These are phyloP conservation scores for Akanthomyces uredinophilus DNA, from an alignment of 2,329 filamentous ascomycete species.

Conservation along the genomic window DNA sequence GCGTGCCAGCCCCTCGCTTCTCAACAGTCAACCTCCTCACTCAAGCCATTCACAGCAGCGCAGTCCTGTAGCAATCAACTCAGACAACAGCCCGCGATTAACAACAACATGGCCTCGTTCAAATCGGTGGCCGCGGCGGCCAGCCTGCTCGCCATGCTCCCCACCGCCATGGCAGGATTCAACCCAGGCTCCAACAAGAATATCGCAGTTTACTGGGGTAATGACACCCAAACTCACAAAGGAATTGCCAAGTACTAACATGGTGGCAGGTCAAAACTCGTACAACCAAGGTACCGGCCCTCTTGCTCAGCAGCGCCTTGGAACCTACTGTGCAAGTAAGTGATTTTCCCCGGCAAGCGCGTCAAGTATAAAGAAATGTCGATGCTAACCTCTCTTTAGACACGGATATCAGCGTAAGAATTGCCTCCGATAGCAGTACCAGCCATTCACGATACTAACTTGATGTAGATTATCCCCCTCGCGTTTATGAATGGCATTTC, in stretches of 20 bases:
- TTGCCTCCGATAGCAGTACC: neutral
- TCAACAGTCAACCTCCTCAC: neutral
- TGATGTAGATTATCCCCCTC: conserved; percentile 49
- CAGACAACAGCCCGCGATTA: neutral
- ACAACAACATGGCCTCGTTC: conserved; percentile 5
- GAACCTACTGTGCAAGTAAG: conserved; percentile 55
- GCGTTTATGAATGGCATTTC: conserved; percentile 58
- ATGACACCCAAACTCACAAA: conserved; percentile 11
- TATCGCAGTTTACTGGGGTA: conserved; percentile 64
- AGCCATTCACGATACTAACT: neutral
- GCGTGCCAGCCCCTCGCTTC: neutral
- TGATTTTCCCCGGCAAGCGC: conserved; percentile 3
- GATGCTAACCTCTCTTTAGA: conserved; percentile 28
- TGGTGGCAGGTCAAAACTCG: conserved; percentile 52
- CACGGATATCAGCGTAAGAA: conserved; percentile 40
- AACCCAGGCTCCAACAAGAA: conserved; percentile 44
- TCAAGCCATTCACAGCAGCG: neutral
- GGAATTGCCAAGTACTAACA: neutral
- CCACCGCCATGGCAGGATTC: conserved; percentile 37
- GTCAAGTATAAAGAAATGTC: neutral
- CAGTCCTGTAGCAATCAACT: neutral
- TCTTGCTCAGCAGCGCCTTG: conserved; percentile 48
- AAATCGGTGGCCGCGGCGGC: conserved; percentile 16
- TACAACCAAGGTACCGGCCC: conserved; percentile 38
- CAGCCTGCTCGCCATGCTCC: conserved; percentile 23